Base-by-base conservation (phyloP, 371 early-diverging fungal species). In the Mucor plumbeus region DNA sequence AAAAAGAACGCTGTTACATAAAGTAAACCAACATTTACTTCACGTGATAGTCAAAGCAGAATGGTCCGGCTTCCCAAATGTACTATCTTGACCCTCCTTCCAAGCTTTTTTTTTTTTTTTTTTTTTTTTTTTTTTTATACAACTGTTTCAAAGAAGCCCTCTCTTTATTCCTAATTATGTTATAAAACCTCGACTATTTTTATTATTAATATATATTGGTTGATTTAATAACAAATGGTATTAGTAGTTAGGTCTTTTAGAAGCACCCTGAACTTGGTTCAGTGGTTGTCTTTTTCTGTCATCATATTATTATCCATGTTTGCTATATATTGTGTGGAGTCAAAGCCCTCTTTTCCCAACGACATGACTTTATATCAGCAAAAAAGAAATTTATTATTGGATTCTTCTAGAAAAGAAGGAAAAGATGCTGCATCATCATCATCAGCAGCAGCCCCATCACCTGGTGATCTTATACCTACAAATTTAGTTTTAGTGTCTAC, bases 401-500 rank as follows among this genome's bases (percentile, higher is more conserved):
- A 50, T 21, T 26, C 63, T 13, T 36, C 17, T 26, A 35, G 44
- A 56, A 56, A 67, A 43, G 53, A 59, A 55, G 48, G 48, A 10
- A 14, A 17, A 31, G 15, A 31, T 21, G 55, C 21, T 9, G 55
- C 10, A 7, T 9, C 21, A 31, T 40, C 36, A 10, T 21, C 47
- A 48, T 35, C 55, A 26, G 15, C 63, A 14, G 56, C 47, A 31
- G 17, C 48, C 39, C 13, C 62, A 19, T 17, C 64, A 10, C 31
- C 40, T 7, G 17, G 33, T 17, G 61, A 55, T 1, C 38, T 72
- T 9, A 40, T 65, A 41, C 63, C 67, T 1, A 78, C 78, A 13
- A 77, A 79, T 17, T 69, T 84, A 17, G 69, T 78, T 2, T 60
- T 84, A 9, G 70, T 80, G 4, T 75, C 77, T 0, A 77, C 79